Evolutionary conservation across 1,284 basidiomycete species (phyloP).

Genomic region (Pascua guehoae): DNA sequence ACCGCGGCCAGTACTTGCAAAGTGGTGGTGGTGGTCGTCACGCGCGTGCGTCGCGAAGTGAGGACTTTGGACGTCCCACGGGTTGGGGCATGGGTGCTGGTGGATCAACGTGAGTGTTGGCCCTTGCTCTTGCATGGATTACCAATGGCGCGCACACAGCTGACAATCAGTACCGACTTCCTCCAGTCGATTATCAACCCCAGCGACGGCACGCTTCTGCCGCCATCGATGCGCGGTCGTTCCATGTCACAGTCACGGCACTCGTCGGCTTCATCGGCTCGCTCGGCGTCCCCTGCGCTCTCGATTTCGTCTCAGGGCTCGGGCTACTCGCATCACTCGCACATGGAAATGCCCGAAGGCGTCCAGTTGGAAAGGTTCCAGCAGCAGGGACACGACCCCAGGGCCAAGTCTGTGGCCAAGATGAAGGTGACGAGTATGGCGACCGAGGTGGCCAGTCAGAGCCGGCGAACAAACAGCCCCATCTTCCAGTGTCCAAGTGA

Average conservation of each 20-base stretch:
- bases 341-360: conserved; percentile 42
- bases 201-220: conserved; percentile 42
- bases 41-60: conserved; percentile 39
- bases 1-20: conserved; percentile 25
- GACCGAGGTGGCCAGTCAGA: conserved; percentile 88
- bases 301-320: conserved; percentile 44
- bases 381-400: conserved; percentile 33
- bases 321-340: conserved; percentile 32
- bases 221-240: conserved; percentile 34
- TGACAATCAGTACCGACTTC: conserved; percentile 39
- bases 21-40: conserved; percentile 20
- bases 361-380: conserved; percentile 13
- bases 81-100: conserved; percentile 44
- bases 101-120: conserved; percentile 41
- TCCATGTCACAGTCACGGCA: conserved; percentile 38
- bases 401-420: conserved; percentile 61
- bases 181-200: conserved; percentile 42
- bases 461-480: conserved; percentile 81
- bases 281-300: conserved; percentile 42
- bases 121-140: too few relatives aligned
- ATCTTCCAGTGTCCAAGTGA: conserved; percentile 75
- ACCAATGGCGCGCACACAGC: background rate
- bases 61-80: conserved; percentile 39
- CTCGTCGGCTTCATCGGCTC: conserved; percentile 39
- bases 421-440: conserved; percentile 90